phyloP scores from a whole-genome alignment of 2,329 filamentous ascomycete species.

The Alternaria atra region DNA sequence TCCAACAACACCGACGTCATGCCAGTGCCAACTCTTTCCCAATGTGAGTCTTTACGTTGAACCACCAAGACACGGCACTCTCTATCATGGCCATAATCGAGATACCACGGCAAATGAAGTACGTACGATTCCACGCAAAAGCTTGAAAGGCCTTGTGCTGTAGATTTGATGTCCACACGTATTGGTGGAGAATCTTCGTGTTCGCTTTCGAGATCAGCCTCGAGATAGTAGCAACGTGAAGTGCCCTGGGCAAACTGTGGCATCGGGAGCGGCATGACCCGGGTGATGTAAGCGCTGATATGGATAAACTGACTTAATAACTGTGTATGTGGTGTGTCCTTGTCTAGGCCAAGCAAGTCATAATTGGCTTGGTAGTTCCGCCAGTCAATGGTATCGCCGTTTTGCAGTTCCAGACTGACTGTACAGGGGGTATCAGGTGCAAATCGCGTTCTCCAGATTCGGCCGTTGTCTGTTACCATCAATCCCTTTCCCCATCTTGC shows the following conservation, averaged over 20 bases:
- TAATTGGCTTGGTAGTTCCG: no score
- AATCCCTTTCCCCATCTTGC: background rate
- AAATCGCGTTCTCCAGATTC: background rate
- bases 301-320: background rate
- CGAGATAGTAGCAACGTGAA: background rate
- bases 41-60: background rate
- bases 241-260: background rate
- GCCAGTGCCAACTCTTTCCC: background rate
- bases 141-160: background rate
- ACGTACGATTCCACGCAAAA: background rate
- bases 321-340: background rate
- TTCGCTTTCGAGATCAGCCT: background rate
- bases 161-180: background rate
- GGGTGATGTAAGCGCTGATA: background rate
- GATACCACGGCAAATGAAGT: background rate
- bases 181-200: background rate
- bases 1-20: background rate
- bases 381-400: background rate
- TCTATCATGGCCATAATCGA: background rate
- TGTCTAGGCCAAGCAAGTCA: no score
- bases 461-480: background rate
- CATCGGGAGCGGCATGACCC: background rate
- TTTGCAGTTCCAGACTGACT: background rate
- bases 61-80: background rate
- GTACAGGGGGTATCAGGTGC: background rate